Evolutionary conservation across 2,329 filamentous ascomycete genomes (phyloP), one percentile per base, ranked within the genome.

Genomic region (Cordyceps tenuipes): DNA sequence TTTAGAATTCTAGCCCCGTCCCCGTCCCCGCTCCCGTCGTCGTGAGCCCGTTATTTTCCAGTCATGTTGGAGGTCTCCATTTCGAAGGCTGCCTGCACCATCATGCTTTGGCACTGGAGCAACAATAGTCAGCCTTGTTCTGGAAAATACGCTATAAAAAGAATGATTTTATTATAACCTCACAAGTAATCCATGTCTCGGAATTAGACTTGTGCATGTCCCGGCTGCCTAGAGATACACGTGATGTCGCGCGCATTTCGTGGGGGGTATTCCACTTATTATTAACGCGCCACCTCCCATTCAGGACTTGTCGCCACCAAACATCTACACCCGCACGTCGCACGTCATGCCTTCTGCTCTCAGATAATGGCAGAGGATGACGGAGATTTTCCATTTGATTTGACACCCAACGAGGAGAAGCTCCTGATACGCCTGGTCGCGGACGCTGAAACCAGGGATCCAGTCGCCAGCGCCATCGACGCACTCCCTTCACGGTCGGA

Each of bases 381-480:
- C 63, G 72, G 70, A 64, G 76, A 79, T 48, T 80, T 77, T 67
- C 76, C 72, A 61, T 79, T 77, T 65, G 75, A 80, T 63, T 70
- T 79, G 48, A 76, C 77, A 3, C 63, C 68, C 1, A 78, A 81
- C 31, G 78, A 81, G 34, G 79, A 81, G 61, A 65, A 75, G 46
- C 62, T 76, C 49, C 65, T 80, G 17, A 66, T 70, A 57, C 61
- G 72, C 54, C 66, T 76, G 44, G 67, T 68, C 50, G 65, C 69
- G 15, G 61, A 68, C 46, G 43, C 60, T 39, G 63, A 44, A 46
- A 64, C 44, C 44, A 60, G 52, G 64, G 53, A 44, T 17, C 12
- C 65, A 43, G 57, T 56, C 51, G 43, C 56, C 21, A 17, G 41
- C 47, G n/a, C 34, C n/a, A 56, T 59, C 46, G 49, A 60, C 34